Evolutionary conservation across 441 rosid genomes (phyloP), one percentile per base, ranked within the genome.

Genomic region (Breynia disticha): DNA sequence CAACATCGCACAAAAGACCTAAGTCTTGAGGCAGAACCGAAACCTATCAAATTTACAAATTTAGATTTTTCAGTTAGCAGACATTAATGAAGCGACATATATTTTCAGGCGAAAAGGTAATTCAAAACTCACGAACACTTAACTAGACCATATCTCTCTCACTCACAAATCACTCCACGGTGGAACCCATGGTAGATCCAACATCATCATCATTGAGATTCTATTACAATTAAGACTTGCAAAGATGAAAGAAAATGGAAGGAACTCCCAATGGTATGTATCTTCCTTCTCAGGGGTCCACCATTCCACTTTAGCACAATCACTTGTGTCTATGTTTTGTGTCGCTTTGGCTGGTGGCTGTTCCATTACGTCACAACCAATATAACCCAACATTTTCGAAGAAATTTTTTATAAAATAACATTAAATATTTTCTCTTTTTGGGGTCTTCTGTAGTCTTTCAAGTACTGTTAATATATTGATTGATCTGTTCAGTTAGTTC

Each of bases 191-290:
- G 52, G 59, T 59, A 46, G 61, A 59, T 61, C 67, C 69, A 67
- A 63, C 81, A 64, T 59, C 81, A 64, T 59, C 69, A 73, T 75
- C 70, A 76, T 77, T 65, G 50, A 46, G 54, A 57, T 58, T 62
- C 61, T 52, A 61, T 72, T 60, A 51, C 60, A 48, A 65, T 62
- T 50, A 46, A 62, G 52, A 56, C 56, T 60, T 60, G 28, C 55
- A 55, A 41, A 38, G 63, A 68, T 60, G 20, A 55, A 55, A 41
- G 42, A 65, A 70, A 62, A 37, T 64, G 76, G 80, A 69, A 55
- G 83, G 77, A 77, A 71, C 76, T 48, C 56, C 58, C 64, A 75
- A 70, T 74, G 70, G 71, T 68, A 70, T 65, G 71, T 68, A 70
- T 65, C 57, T 15, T 43, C 62, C 63, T 50, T 50, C 63, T 11